These are phyloP conservation scores for Drechslerella dactyloides DNA, from an alignment of 2,329 filamentous ascomycete genomes.

Conservation along the genomic window DNA sequence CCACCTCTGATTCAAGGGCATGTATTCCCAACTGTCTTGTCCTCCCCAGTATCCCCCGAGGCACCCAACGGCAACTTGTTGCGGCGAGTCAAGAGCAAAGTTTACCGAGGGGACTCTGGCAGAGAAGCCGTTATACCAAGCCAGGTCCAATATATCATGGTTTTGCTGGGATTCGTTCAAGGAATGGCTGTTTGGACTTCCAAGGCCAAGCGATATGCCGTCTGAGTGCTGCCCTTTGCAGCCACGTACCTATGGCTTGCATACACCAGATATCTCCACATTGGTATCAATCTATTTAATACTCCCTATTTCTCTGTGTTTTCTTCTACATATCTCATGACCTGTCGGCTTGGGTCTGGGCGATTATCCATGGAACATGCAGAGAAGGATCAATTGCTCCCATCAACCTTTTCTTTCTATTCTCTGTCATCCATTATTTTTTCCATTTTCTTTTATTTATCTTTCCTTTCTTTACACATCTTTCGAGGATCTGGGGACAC, in stretches of 20 bases:
- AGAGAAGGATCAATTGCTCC: too few species aligned
- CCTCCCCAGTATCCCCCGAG: background rate
- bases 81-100: slow-evolving; percentile 20
- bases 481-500: too few species aligned
- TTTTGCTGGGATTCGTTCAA: slow-evolving; percentile 54
- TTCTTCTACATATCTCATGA: too few species aligned
- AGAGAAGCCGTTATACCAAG: slow-evolving; percentile 22
- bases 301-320: background rate
- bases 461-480: background rate
- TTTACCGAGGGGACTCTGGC: background rate
- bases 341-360: too few species aligned
- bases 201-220: slow-evolving; percentile 53
- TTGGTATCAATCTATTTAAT: background rate
- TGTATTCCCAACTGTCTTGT: background rate
- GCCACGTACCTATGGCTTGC: too few species aligned
- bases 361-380: too few species aligned
- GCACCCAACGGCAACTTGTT: slow-evolving; percentile 11
- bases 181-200: slow-evolving; percentile 55
- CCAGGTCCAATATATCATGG: slow-evolving; percentile 51
- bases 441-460: slow-evolving; percentile 4
- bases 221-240: slow-evolving; percentile 17
- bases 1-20: slow-evolving; percentile 12
- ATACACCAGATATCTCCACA: background rate
- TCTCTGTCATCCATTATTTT: background rate
- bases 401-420: background rate